Evolutionary conservation across 2,329 filamentous ascomycete genomes (phyloP).

Genomic region (Metarhizium robertsii): DNA sequence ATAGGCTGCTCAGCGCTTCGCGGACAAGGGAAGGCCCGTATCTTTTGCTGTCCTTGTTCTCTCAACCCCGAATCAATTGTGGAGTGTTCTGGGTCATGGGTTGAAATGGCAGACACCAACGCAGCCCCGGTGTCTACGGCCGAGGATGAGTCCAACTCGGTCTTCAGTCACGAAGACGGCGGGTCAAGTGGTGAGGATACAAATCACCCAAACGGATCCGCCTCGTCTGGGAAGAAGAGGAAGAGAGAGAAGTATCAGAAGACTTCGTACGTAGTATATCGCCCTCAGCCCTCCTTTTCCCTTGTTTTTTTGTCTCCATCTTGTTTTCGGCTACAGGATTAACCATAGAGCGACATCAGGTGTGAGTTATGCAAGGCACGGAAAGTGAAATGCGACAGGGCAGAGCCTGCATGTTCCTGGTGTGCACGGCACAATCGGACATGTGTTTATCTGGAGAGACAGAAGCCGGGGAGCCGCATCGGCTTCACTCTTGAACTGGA

Average conservation of each 20-base stretch:
- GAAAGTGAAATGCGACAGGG: slow-evolving; percentile 40
- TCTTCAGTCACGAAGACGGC: slow-evolving; percentile 25
- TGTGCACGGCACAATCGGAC: slow-evolving; percentile 56
- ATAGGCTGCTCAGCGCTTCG: neutral
- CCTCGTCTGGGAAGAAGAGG: slow-evolving; percentile 24
- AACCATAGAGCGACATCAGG: slow-evolving; percentile 13
- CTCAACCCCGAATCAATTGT: neutral
- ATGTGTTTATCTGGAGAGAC: slow-evolving; percentile 62
- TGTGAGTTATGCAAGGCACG: slow-evolving; percentile 36
- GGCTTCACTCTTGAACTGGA: slow-evolving; percentile 55
- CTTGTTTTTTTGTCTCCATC: neutral
- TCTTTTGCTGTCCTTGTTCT: neutral
- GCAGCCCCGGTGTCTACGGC: slow-evolving; percentile 16
- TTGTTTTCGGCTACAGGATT: neutral
- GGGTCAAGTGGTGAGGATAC: slow-evolving; percentile 28
- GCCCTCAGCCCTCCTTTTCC: neutral
- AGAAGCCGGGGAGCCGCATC: slow-evolving; percentile 57
- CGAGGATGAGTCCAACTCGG: slow-evolving; percentile 28
- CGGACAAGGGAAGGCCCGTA: neutral
- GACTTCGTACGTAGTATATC: slow-evolving; percentile 26
- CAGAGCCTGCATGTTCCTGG: slow-evolving; percentile 58
- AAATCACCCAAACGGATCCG: slow-evolving; percentile 15
- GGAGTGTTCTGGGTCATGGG: slow-evolving; percentile 5
- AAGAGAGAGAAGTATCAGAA: slow-evolving; percentile 32
- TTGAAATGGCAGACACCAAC: slow-evolving; percentile 9